Evolutionary conservation across 2,329 filamentous ascomycete species (phyloP), one percentile per base, ranked within the genome.

Genomic region (Penicillium crustosum): DNA sequence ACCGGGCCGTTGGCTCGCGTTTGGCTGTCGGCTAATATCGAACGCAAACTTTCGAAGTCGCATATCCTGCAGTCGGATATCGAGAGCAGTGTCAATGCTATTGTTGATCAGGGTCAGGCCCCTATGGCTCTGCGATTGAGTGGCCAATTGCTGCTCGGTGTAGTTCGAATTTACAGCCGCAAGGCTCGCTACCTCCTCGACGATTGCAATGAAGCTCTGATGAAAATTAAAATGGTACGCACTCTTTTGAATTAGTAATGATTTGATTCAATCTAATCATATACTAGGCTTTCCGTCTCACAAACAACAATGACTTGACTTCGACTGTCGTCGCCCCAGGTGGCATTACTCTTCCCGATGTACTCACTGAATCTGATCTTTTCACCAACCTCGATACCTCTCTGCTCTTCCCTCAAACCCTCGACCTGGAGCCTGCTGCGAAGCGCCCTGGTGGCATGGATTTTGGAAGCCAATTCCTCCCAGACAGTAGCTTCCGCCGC

Each of bases 1-100:
- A 96, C 91, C 69, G 94, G 94, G 81, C 93, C 94, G 71, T 80
- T 99, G 82, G 94, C 94, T 78, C 91, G 92, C 73, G 93, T 97
- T 79, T 99, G 94, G 94, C 86, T 97, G 61, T 96, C 94, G 33
- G 92, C 94, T 80, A 99, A 97, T 78, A 83, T 97, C 64, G 94
- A 97, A 84, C 92, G 93, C 82, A 99, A 97, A 81, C 87, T 99
- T 60, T 96, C 93, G 67, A 99, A 99, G 79, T 92, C 91, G 63
- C 92, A 97, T 71, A 94, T 97, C 66, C 77, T 99, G 63, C 91
- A 96, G 73, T 93, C 93, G 59, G 95, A 96, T 78, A 89, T 99
- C 67, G 89, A 93, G 69, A 91, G 92, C 79, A 96, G 93, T 76
- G 93, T 99, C 64, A 89, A 91, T 75, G 91, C 92, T 66, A 99